Evolutionary conservation across 2,329 filamentous ascomycete species (phyloP), one percentile per base, ranked within the genome.

Genomic region (Chrysoporthe austroafricana): DNA sequence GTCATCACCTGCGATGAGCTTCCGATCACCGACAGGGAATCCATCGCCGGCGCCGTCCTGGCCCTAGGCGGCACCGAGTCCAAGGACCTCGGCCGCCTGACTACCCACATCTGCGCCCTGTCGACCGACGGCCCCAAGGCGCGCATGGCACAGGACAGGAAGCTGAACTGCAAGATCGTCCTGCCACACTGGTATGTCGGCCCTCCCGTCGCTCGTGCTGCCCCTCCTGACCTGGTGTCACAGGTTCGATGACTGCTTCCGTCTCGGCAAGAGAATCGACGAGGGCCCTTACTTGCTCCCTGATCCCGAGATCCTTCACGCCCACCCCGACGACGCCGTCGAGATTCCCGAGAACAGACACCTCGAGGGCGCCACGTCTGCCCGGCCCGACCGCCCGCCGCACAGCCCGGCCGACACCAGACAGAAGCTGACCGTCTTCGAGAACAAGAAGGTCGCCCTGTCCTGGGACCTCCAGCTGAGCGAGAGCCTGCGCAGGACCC

Each of bases 161-260:
- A 85, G 2, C 82, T 92, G 64, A 88, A 88, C 65, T 88, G 88
- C 78, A 94, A 93, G 78, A 91, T 97, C 68, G 92, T 99, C 21
- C 83, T 99, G 63, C 96, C 96, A 48, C 96, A 98, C 76, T 98
- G 96, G 93, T 94, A 81, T 74, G 83, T 71, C 2, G 2, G 56
- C 11, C 42, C n/a, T 6, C 7, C 8, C 2, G 26, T 26, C 14
- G 26, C 9, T n/a, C 36, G 14, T 44, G 36, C 5, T 16, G 32
- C 14, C 42, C 2, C 2, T 14, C n/a, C 9, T 48, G 16, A 63
- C 66, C 44, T 66, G 18, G 18, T 21, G 8, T 13, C 32, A 50
- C 39, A 94, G 92, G 94, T 97, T 99, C 76, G 95, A 98, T 73
- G 95, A 97, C 77, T 99, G 96, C 79, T 87, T 99, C 72, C 96